These are phyloP conservation scores for Pseudohyphozyma bogoriensis DNA, from an alignment of 768 basidiomycete genomes.

Conservation along the genomic window DNA sequence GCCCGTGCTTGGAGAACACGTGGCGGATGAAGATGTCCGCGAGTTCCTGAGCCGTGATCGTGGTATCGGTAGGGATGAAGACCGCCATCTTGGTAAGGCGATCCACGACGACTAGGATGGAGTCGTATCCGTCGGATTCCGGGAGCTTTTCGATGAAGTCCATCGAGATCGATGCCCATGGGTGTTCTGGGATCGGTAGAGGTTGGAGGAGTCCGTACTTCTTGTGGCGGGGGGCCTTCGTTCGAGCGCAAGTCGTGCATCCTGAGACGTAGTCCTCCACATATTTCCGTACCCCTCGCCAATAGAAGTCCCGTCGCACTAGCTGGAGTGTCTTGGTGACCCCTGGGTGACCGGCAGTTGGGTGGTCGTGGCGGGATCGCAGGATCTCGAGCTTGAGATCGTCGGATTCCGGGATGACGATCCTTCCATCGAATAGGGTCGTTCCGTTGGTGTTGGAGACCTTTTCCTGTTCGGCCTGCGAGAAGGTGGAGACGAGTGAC, in stretches of 20 bases:
- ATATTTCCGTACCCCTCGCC: slow-evolving; percentile 37
- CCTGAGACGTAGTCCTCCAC: slow-evolving; percentile 38
- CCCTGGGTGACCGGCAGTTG: slow-evolving; percentile 43
- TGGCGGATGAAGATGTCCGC: slow-evolving; percentile 38
- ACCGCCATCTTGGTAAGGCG: slow-evolving; percentile 42
- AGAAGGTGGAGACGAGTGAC: too few relatives aligned
- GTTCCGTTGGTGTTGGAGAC: slow-evolving; percentile 3
- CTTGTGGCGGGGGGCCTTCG: slow-evolving; percentile 38
- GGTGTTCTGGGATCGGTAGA: slow-evolving; percentile 32
- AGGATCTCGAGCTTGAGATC: slow-evolving; percentile 30
- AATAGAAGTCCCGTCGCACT: slow-evolving; percentile 41
- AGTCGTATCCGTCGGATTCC: slow-evolving; percentile 36
- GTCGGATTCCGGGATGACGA: slow-evolving; percentile 38
- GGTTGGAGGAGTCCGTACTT: slow-evolving; percentile 39
- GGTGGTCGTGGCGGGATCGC: slow-evolving; percentile 39
- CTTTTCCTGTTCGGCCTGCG: too few relatives aligned
- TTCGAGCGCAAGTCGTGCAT: slow-evolving; percentile 40
- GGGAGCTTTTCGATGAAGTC: slow-evolving; percentile 37
- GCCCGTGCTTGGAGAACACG: slow-evolving; percentile 31
- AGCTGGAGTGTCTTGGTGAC: slow-evolving; percentile 36
- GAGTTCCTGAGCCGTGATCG: slow-evolving; percentile 34
- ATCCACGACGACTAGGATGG: slow-evolving; percentile 42
- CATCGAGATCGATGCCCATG: slow-evolving; percentile 40
- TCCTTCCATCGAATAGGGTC: slow-evolving; percentile 32
- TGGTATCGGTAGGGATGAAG: slow-evolving; percentile 40